Conservation (phyloP, 2,329 filamentous ascomycete genomes). For the Colletotrichum chrysophilum region DNA sequence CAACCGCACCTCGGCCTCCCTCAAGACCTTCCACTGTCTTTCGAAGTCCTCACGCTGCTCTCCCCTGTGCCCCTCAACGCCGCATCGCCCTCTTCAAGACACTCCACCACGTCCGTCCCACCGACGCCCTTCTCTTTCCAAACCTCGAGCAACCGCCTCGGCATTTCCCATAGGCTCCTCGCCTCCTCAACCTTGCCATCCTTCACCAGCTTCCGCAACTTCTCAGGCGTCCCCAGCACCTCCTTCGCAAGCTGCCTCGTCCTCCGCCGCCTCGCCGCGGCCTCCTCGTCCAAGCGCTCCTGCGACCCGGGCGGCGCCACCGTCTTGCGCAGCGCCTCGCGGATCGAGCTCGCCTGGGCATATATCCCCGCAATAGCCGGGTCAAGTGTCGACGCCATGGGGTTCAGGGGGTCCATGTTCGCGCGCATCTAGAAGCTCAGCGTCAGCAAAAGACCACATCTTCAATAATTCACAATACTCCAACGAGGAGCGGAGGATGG, state of each 20-base stretch:
- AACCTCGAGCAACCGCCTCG: constrained; percentile 52
- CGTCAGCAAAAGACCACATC: background rate
- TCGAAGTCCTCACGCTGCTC: constrained; percentile 11
- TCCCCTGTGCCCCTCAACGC: constrained; percentile 38
- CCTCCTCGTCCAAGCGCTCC: constrained; percentile 37
- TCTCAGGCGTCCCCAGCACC: constrained; percentile 65
- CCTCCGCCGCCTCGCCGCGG: constrained; percentile 37
- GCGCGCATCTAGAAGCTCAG: constrained; percentile 65
- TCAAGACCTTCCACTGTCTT: constrained; percentile 22
- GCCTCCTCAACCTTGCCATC: constrained; percentile 68
- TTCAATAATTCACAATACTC: background rate
- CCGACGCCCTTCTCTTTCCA: constrained; percentile 63
- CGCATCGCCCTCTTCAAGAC: constrained; percentile 60
- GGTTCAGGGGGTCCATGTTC: constrained; percentile 81
- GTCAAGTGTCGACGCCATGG: constrained; percentile 74
- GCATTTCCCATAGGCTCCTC: constrained; percentile 59
- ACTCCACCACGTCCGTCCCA: constrained; percentile 57
- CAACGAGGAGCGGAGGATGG: background rate
- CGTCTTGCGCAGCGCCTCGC: constrained; percentile 52
- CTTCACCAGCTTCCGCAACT: constrained; percentile 61
- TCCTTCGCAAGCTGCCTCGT: constrained; percentile 65
- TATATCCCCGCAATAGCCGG: constrained; percentile 79
- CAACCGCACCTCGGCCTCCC: background rate
- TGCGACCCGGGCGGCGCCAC: constrained; percentile 52
- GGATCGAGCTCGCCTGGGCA: constrained; percentile 60